A percentile compares a stretch with the other conserved stretches of the same genome.
Evolutionary conservation across 2,329 filamentous ascomycete genomes (phyloP).

Genomic region (Colletotrichum echinochloae): DNA sequence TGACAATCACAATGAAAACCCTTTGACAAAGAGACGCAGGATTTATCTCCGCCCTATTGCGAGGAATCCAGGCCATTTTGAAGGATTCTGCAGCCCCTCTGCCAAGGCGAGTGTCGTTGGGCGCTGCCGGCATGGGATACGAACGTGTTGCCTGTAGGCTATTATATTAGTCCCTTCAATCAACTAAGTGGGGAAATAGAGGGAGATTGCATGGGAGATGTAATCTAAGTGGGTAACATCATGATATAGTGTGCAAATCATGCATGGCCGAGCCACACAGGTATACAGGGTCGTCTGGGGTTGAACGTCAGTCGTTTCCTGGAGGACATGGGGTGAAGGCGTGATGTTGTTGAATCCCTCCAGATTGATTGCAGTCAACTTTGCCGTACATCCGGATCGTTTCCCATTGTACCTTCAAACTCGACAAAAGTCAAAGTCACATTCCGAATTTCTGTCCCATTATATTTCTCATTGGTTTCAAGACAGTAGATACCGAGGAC

Average conservation of each 20-base stretch:
- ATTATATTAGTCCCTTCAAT: background rate
- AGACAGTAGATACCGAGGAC: background rate
- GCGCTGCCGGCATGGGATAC: background rate
- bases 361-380: background rate
- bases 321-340: no score
- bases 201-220: background rate
- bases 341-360: background rate
- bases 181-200: background rate
- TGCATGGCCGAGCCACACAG: no score
- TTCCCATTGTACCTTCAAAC: no score
- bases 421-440: background rate
- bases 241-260: background rate
- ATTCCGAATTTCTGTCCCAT: background rate
- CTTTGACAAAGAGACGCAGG: background rate
- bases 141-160: background rate
- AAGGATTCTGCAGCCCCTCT: constrained; percentile 10
- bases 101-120: constrained; percentile 18
- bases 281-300: background rate
- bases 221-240: background rate
- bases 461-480: background rate
- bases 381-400: no score
- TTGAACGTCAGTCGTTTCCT: no score
- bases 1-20: background rate
- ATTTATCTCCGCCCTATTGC: background rate
- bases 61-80: background rate